Conservation (phyloP, 176 grass and related monocot genomes). For the Eragrostis nindensis region DNA sequence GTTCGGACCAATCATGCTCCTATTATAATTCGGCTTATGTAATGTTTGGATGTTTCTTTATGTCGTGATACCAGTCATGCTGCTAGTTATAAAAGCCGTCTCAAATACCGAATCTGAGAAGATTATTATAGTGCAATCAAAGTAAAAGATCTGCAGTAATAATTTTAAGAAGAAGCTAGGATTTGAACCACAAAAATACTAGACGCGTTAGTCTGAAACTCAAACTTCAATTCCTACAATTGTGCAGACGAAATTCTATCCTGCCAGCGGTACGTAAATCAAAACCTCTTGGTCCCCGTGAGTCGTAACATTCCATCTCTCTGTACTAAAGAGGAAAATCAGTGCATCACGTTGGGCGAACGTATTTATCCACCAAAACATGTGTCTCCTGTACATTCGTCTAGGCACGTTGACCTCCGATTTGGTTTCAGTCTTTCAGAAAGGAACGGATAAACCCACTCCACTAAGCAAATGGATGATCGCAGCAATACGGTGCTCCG, state of each 20-base stretch:
- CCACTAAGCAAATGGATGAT: not conserved
- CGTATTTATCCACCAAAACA: not conserved
- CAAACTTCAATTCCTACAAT: not conserved
- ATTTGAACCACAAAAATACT: not conserved
- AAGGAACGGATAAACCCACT: not conserved
- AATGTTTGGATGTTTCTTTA: not conserved
- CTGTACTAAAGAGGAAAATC: not conserved
- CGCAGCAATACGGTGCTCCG: not conserved
- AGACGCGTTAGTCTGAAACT: not conserved
- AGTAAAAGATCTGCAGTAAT: too few species aligned
- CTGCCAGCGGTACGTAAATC: too few species aligned
- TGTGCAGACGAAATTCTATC: not conserved
- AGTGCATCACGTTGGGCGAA: not conserved
- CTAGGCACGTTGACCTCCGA: not conserved
- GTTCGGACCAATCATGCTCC: conserved; percentile 16
- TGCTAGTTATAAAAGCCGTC: not conserved
- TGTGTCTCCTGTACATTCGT: not conserved
- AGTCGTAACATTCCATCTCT: too few species aligned
- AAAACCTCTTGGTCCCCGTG: too few species aligned
- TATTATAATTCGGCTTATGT: not conserved
- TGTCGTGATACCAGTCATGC: not conserved
- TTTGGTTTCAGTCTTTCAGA: not conserved
- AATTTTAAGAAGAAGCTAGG: not conserved
- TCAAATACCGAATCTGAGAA: not conserved
- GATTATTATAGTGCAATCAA: too few species aligned